phyloP scores from a whole-genome alignment of 2,329 filamentous ascomycete genomes.

The Fusarium falciforme region DNA sequence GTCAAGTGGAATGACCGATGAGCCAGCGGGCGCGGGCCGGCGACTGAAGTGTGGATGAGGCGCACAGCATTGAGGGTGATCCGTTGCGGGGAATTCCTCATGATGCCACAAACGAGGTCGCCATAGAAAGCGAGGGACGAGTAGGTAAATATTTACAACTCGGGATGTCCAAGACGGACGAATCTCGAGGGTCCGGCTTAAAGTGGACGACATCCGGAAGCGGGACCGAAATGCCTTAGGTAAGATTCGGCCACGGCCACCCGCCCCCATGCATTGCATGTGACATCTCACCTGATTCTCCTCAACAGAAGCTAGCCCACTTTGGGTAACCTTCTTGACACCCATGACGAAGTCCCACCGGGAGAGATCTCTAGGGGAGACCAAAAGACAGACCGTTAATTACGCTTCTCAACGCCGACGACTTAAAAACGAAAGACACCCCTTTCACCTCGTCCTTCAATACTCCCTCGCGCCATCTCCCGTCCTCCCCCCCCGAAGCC shows the following conservation, averaged over 20 bases:
- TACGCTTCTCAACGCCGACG: conserved; percentile 41
- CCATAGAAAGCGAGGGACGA: conserved; percentile 33
- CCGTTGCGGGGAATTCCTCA: conserved; percentile 49
- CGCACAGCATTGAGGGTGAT: conserved; percentile 47
- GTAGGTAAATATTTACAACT: conserved; percentile 2
- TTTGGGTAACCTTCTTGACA: conserved; percentile 40
- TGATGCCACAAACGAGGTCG: conserved; percentile 36
- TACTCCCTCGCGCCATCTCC: conserved; percentile 19
- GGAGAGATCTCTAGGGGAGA: conserved; percentile 43
- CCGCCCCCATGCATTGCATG: conserved; percentile 40
- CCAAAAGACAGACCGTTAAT: conserved; percentile 43
- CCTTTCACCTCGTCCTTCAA: conserved; percentile 24
- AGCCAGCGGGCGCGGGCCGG: conserved; percentile 42
- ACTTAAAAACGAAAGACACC: conserved; percentile 30
- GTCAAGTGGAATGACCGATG: conserved; percentile 60
- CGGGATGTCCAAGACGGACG: not conserved
- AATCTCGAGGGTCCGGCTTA: conserved; percentile 5
- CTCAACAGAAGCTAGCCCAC: conserved; percentile 40
- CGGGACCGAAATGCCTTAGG: conserved; percentile 14
- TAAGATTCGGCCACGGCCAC: not conserved
- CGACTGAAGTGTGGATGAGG: conserved; percentile 46
- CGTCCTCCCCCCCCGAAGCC: not conserved
- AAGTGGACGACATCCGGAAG: conserved; percentile 2
- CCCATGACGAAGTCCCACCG: conserved; percentile 47
- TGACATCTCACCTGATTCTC: conserved; percentile 38